Evolutionary conservation across 2,329 filamentous ascomycete genomes (phyloP).

Genomic region (Penicillium sp.): DNA sequence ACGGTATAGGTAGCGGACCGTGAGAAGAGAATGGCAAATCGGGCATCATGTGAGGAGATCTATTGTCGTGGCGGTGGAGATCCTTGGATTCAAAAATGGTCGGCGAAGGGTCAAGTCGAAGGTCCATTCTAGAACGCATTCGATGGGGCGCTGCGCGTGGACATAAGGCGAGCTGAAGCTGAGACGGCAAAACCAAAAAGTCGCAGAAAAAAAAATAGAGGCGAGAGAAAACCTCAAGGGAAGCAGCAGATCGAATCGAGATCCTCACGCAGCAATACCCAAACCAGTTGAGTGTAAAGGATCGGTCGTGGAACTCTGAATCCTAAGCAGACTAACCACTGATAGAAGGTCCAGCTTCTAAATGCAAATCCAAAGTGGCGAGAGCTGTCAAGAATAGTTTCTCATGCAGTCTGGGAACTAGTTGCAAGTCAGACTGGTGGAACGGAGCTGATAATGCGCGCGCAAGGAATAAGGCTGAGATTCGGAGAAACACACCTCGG

Average conservation of each 20-base stretch:
- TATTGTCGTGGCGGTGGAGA: conserved; percentile 34
- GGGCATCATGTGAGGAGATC: conserved; percentile 40
- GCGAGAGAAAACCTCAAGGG: conserved; percentile 4
- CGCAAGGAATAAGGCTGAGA: conserved; percentile 21
- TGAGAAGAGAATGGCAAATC: conserved; percentile 44
- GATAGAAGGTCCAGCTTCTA: conserved; percentile 25
- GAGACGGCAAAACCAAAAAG: conserved; percentile 12
- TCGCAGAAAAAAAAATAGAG: neutral
- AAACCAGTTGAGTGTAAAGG: conserved; percentile 26
- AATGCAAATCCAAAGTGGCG: conserved; percentile 5
- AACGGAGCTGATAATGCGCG: neutral
- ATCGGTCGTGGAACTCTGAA: conserved; percentile 21
- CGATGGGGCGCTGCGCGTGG: conserved; percentile 14
- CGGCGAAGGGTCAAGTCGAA: conserved; percentile 41
- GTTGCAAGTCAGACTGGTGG: conserved; percentile 18
- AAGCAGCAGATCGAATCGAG: conserved; percentile 17
- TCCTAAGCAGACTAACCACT: conserved; percentile 17
- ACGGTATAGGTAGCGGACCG: conserved; percentile 63
- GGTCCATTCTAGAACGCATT: conserved; percentile 44
- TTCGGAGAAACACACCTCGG: conserved; percentile 7
- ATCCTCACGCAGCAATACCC: conserved; percentile 19
- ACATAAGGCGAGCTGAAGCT: conserved; percentile 13
- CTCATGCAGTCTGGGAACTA: conserved; percentile 20
- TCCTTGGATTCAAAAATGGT: conserved; percentile 43
- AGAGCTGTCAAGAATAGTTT: conserved; percentile 3